Base-by-base conservation (phyloP, 2,329 filamentous ascomycete species). In the Epichloe hybrida region DNA sequence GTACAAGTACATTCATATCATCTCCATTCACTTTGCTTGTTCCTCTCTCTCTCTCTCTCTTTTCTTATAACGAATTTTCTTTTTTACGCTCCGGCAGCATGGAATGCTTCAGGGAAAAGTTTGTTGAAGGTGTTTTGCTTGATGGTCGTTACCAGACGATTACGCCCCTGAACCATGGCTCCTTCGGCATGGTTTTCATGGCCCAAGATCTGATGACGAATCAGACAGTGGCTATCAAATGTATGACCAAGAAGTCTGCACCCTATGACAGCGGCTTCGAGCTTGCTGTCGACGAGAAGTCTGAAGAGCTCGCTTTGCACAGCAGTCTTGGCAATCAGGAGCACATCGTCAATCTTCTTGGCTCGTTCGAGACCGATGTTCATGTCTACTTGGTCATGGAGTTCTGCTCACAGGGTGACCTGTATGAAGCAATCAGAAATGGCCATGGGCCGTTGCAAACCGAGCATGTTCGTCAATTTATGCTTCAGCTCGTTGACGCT, bases 171-270 rank as follows among this genome's bases (percentile, higher is more conserved):
- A 98, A 98, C 66, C 89, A 96, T 77, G 93, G 93, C 60, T 97
- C 93, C 51, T 98, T 97, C 64, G 93, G 93, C 65, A 94, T 97
- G 88, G 93, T 98, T 61, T 96, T 96, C 70, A 83, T 89, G 71
- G 93, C 91, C 53, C 84, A 78, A 66, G 89, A 98, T 66, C 74
- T 83, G 57, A 66, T 75, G 56, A 95, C 86, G 54, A 80, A 83
- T 59, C 76, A 93, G 53, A 78, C 81, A 53, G 93, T 98, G 59
- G 93, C 93, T 55, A 86, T 98, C 77, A 98, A 98, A 73, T 96
- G 91, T 68, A 73, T 97, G 67, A 89, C 88, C 63, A 98, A 97
- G 76, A 78, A 80, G 60, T 74, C 78, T 8, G 80, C 84, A 45
- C 70, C 79, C 44, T 73, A 76, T 54, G 76, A 80, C 48, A 73